Conservation (phyloP, 2,329 filamentous ascomycete species). For the Colletotrichum spinosum region DNA sequence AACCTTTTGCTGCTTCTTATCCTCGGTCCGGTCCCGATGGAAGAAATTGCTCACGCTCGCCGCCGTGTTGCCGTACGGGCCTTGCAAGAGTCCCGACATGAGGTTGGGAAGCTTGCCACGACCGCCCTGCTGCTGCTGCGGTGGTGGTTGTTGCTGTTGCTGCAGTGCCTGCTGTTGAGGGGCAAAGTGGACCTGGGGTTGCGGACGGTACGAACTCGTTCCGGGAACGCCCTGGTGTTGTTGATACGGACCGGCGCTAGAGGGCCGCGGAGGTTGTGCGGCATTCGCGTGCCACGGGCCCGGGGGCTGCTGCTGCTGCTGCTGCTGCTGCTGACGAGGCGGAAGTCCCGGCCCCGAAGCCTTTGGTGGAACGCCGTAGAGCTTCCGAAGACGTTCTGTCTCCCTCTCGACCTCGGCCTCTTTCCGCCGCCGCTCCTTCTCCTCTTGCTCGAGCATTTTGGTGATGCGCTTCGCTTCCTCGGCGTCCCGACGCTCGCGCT, state of each 20-base stretch:
- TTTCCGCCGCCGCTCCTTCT: slow-evolving; percentile 66
- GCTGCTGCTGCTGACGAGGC: slow-evolving; percentile 39
- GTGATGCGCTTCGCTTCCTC: slow-evolving; percentile 66
- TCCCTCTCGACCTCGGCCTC: slow-evolving; percentile 78
- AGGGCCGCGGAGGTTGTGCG: slow-evolving; percentile 38
- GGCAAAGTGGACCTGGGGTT: slow-evolving; percentile 40
- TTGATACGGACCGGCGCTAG: slow-evolving; percentile 32
- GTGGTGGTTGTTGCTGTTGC: slow-evolving; percentile 37
- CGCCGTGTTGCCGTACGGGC: slow-evolving; percentile 51
- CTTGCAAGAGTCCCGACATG: slow-evolving; percentile 46
- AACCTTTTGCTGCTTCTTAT: slow-evolving; percentile 52
- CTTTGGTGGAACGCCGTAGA: slow-evolving; percentile 68
- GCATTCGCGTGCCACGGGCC: slow-evolving; percentile 24
- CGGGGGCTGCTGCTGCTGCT: slow-evolving; percentile 1
- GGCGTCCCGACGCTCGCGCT: slow-evolving; percentile 63
- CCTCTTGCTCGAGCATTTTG: slow-evolving; percentile 75
- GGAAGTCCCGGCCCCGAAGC: slow-evolving; percentile 50
- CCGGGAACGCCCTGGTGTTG: slow-evolving; percentile 25
- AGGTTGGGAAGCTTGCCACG: slow-evolving; percentile 41
- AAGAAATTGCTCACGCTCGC: slow-evolving; percentile 60
- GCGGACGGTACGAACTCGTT: slow-evolving; percentile 38
- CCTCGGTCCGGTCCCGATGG: slow-evolving; percentile 49
- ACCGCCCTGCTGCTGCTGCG: slow-evolving; percentile 40
- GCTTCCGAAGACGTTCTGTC: slow-evolving; percentile 80
- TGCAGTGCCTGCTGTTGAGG: slow-evolving; percentile 33